A percentile compares a stretch with the other conserved stretches of the same genome.
Conservation (phyloP, 169 alveolate genomes). For the Pseudocohnilembus persalinus region DNA sequence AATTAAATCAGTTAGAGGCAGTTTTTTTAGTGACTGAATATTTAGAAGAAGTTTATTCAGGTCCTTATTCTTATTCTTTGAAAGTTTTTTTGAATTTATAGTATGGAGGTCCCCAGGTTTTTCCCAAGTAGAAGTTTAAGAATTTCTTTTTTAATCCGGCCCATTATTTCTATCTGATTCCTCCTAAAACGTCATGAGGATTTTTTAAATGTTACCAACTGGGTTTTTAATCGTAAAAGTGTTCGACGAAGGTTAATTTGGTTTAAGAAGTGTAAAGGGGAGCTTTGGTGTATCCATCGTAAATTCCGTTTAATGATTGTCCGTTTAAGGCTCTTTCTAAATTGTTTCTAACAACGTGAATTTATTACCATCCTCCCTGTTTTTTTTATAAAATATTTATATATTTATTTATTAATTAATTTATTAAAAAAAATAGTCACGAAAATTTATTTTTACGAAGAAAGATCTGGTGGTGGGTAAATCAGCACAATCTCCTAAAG, state of each 20-base stretch:
- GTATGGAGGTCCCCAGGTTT: conserved; percentile 47
- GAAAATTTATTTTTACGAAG: conserved; percentile 30
- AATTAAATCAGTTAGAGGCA: neutral
- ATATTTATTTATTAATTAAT: no score
- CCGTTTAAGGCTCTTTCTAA: conserved; percentile 36
- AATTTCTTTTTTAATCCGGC: conserved; percentile 29
- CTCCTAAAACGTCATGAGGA: neutral
- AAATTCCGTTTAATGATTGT: conserved; percentile 43
- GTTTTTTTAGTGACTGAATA: neutral
- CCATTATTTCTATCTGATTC: conserved; percentile 33
- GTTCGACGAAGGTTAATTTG: conserved; percentile 35
- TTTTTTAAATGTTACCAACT: conserved; percentile 35
- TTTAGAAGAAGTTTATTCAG: neutral
- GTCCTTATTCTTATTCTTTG: conserved; percentile 19
- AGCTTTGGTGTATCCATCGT: conserved; percentile 65
- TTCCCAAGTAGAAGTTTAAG: conserved; percentile 18
- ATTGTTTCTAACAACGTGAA: conserved; percentile 62
- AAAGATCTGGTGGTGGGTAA: conserved; percentile 63
- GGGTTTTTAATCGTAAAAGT: conserved; percentile 27
- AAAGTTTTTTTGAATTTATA: conserved; percentile 27
- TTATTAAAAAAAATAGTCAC: no score
- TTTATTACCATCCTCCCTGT: conserved; percentile 54
- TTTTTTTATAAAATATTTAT: no score
- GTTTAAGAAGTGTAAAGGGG: conserved; percentile 58
- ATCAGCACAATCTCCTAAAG: conserved; percentile 57